Percentiles rank a stretch among this genome's conserved stretches.
Evolutionary conservation across 495 filamentous ascomycete genomes (phyloP).

Genomic region (Haplographium delicatum): DNA sequence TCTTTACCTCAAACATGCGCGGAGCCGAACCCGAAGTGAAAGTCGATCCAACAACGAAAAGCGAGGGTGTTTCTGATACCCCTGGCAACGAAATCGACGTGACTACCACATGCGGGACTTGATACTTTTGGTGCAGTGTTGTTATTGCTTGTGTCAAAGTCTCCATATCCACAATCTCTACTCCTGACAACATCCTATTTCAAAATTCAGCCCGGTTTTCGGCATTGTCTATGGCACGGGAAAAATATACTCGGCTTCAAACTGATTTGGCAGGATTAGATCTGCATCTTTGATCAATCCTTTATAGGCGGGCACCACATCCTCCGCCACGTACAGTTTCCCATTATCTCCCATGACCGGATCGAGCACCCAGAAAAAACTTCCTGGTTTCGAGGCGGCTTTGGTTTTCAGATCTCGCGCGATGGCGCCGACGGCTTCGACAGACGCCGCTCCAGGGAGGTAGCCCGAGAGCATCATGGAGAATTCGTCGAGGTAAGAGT

Average conservation of each 20-base stretch:
- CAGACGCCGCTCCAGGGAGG: constrained; percentile 74
- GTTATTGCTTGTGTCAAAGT: constrained; percentile 69
- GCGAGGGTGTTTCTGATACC: constrained; percentile 37
- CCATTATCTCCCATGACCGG: constrained; percentile 98
- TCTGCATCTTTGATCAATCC: constrained; percentile 73
- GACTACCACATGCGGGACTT: constrained; percentile 85
- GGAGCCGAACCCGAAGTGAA: constrained; percentile 21
- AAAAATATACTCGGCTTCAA: constrained; percentile 85
- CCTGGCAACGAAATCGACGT: constrained; percentile 64
- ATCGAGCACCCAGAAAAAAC: constrained; percentile 96
- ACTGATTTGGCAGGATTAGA: constrained; percentile 92
- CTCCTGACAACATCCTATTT: constrained; percentile 69
- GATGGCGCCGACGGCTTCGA: constrained; percentile 80
- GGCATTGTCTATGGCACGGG: neutral
- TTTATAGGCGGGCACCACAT: constrained; percentile 89
- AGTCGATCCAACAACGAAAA: constrained; percentile 77
- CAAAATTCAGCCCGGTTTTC: constrained; percentile 14
- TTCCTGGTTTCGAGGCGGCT: constrained; percentile 56
- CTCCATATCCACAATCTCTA: constrained; percentile 69
- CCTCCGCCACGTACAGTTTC: constrained; percentile 79
- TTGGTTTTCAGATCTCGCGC: constrained; percentile 71
- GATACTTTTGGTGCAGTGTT: constrained; percentile 68
- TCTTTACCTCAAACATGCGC: constrained; percentile 61
- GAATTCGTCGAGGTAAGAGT: constrained; percentile 78
- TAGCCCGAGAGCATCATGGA: constrained; percentile 93